Base-by-base conservation (phyloP, 2,329 filamentous ascomycete species). In the Diaporthe humulicola region DNA sequence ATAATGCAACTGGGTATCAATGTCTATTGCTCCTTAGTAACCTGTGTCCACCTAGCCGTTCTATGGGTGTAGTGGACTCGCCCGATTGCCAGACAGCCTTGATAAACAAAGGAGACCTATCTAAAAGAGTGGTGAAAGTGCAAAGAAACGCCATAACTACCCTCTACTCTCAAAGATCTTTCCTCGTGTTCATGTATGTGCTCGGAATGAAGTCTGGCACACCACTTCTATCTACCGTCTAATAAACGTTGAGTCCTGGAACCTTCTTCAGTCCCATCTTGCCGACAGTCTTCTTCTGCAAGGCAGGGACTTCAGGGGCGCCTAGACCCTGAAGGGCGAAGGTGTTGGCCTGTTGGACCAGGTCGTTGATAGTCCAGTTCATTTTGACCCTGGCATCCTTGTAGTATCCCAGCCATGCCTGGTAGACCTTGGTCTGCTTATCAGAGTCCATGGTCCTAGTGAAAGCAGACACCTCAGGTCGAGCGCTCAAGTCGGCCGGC, bases 181-280 rank as follows among this genome's bases (percentile, higher is more conserved):
- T 14, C 42, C 30, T 28, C 17, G 14, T 28, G 22, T 67, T 38
- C n/a, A 38, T 28, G 12, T n/a, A 52, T 8, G 12, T n/a, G 19
- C 14, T 7, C 45, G 8, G 22, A 50, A 9, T n/a, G 15, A 19
- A 36, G n/a, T 8, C 19, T 52, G 22, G 7, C 30, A 38, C 30
- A 28, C 22, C 10, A 22, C 12, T 25, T 72, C 45, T 33, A 48
- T 45, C 52, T 42, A 83, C 81, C 71, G 88, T 85, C 1, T 87
- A 84, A 15, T 87, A 83, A 22, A 88, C 79, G 6, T 83, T 84
- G 17, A 91, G 79, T 0, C 90, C 90, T 48, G 80, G 83, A 1
- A 86, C 85, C 12, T 88, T 89, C 75, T 86, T 86, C 64, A 92
- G 79, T 0, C 89, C 89, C 90, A 91, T 91, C 85, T 91, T 91